Percentiles rank a stretch among this genome's conserved stretches.
Evolutionary conservation across 2,329 filamentous ascomycete species (phyloP).

Genomic region (Pezicula carpinea): DNA sequence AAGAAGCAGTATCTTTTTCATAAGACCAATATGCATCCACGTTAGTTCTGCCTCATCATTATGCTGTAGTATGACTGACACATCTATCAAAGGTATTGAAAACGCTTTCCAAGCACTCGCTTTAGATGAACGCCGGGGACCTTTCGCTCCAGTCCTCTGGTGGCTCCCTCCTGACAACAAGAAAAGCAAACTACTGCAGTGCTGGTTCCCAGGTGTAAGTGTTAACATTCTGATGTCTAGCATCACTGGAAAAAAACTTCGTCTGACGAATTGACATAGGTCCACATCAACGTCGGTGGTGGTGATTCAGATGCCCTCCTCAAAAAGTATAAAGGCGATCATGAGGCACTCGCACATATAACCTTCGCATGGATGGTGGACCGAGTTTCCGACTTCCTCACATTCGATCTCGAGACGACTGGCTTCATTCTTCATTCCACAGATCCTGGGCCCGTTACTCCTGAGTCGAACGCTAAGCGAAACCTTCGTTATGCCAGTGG

Average conservation of each 20-base stretch:
- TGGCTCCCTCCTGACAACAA: slow-evolving; percentile 9
- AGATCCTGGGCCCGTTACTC: neutral
- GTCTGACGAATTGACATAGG: neutral
- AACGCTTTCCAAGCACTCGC: slow-evolving; percentile 42
- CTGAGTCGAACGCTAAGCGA: neutral
- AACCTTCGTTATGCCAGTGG: neutral
- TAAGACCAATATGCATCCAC: slow-evolving; percentile 27
- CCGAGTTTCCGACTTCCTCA: neutral
- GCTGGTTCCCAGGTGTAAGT: slow-evolving; percentile 36
- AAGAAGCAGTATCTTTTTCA: slow-evolving; percentile 29
- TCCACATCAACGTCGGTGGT: neutral
- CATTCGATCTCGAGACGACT: neutral
- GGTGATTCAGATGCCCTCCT: neutral
- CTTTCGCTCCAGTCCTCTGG: slow-evolving; percentile 32
- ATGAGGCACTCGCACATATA: neutral
- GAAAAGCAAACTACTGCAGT: slow-evolving; percentile 31
- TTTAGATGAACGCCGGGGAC: slow-evolving; percentile 37
- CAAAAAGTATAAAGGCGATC: neutral
- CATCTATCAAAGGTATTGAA: slow-evolving; percentile 29
- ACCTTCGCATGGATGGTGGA: slow-evolving; percentile 1
- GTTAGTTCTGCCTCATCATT: neutral
- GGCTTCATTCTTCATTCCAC: neutral
- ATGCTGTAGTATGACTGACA: neutral
- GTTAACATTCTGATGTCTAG: neutral
- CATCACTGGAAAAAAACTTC: neutral